Percentiles rank a stretch among this genome's conserved stretches.
Conservation (phyloP, 768 basidiomycete species). For the Filobasidium floriforme region DNA sequence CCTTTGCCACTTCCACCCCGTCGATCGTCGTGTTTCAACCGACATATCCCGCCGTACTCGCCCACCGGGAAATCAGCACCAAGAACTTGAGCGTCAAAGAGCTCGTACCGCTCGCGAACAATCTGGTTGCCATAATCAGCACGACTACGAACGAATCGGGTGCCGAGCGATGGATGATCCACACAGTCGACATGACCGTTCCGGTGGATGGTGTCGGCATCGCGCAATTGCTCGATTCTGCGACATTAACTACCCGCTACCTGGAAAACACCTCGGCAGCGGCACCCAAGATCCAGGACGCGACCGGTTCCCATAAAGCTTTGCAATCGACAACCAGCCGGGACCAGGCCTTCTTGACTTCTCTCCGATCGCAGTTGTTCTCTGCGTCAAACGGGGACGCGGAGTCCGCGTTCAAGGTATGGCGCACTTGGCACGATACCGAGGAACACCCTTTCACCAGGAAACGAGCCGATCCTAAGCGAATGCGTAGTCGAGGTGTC, state of each 20-base stretch:
- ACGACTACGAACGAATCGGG: not conserved
- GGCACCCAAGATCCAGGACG: not conserved
- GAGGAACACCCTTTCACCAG: slow-evolving; percentile 4
- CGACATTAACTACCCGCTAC: slow-evolving; percentile 10
- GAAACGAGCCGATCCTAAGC: not conserved
- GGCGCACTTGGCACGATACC: not conserved
- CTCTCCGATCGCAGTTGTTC: slow-evolving; percentile 9
- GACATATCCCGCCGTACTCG: slow-evolving; percentile 20
- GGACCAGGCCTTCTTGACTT: slow-evolving; percentile 13
- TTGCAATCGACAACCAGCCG: slow-evolving; percentile 2
- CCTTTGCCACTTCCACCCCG: slow-evolving; percentile 14
- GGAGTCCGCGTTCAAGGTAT: not conserved
- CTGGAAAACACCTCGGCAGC: not conserved
- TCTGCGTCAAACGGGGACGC: slow-evolving; percentile 4
- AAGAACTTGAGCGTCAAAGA: not conserved
- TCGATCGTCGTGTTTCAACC: slow-evolving; percentile 22
- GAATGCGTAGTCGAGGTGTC: slow-evolving; percentile 4
- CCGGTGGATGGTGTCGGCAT: slow-evolving; percentile 23
- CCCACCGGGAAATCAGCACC: slow-evolving; percentile 10
- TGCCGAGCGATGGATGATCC: slow-evolving; percentile 14
- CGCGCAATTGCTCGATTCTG: slow-evolving; percentile 21
- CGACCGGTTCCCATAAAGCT: not conserved
- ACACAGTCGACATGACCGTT: slow-evolving; percentile 13
- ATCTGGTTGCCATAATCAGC: slow-evolving; percentile 7
- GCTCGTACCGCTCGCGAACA: slow-evolving; percentile 6